Conservation (phyloP, 176 grass and related monocot genomes). For the Ensete glaucum region DNA sequence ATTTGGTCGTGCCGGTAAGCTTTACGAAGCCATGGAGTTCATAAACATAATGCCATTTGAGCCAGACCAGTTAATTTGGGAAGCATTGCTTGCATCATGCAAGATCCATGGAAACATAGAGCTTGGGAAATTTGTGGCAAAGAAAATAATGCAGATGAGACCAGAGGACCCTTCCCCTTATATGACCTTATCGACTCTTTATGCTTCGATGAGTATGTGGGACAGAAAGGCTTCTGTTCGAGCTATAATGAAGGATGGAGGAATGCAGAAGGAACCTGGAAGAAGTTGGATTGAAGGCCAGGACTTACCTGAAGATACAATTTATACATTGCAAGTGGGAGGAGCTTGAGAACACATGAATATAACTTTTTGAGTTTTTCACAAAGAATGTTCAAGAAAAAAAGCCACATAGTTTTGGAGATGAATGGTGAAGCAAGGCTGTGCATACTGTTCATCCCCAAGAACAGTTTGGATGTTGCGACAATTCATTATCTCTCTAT, state of each 20-base stretch:
- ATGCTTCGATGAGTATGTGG: slow-evolving; percentile 69
- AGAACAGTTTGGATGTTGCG: too few species aligned
- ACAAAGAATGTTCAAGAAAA: too few species aligned
- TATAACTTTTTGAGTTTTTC: not conserved
- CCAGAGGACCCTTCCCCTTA: slow-evolving; percentile 61
- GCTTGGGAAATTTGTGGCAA: slow-evolving; percentile 43
- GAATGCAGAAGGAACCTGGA: slow-evolving; percentile 38
- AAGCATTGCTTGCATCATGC: slow-evolving; percentile 63
- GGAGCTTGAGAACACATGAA: slow-evolving; percentile 11
- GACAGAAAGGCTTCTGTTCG: slow-evolving; percentile 38
- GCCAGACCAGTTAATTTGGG: slow-evolving; percentile 51
- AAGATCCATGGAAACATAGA: slow-evolving; percentile 44
- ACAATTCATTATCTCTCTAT: not conserved
- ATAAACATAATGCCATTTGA: slow-evolving; percentile 58
- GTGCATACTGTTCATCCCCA: too few species aligned
- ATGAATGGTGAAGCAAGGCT: not conserved
- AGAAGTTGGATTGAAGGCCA: slow-evolving; percentile 44
- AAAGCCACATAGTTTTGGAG: not conserved
- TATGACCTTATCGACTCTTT: slow-evolving; percentile 45
- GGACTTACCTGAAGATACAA: slow-evolving; percentile 25
- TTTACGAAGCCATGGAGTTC: slow-evolving; percentile 48
- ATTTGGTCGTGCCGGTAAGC: slow-evolving; percentile 50
- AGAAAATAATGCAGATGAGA: slow-evolving; percentile 50
- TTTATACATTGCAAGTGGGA: slow-evolving; percentile 29
- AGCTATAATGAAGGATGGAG: slow-evolving; percentile 25